Conservation (phyloP, 164 flowering plant genomes). For the Chimonanthus salicifolius region DNA sequence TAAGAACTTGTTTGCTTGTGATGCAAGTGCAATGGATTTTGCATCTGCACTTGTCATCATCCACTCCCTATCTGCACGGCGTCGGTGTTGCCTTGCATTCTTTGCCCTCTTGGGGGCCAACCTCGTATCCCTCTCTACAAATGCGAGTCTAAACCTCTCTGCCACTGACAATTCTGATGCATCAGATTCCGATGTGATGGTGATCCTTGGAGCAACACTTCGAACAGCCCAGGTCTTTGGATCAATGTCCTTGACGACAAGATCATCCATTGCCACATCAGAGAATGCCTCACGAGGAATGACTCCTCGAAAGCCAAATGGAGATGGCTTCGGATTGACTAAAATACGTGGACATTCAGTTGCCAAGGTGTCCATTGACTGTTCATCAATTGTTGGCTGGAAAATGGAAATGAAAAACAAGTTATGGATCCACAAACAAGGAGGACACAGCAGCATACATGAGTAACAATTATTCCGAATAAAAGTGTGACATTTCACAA, state of each 20-base stretch:
- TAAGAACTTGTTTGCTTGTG: constrained; percentile 40
- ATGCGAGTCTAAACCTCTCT: constrained; percentile 90
- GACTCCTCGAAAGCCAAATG: constrained; percentile 44
- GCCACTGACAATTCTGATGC: constrained; percentile 58
- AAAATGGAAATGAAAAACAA: constrained; percentile 11
- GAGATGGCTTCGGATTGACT: constrained; percentile 77
- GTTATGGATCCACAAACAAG: not conserved
- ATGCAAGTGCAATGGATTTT: constrained; percentile 68
- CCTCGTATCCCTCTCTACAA: constrained; percentile 69
- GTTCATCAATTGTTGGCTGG: constrained; percentile 78
- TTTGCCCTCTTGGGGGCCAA: constrained; percentile 91
- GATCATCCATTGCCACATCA: constrained; percentile 47
- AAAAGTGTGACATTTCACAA: not conserved
- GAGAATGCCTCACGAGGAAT: constrained; percentile 67
- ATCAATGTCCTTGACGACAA: constrained; percentile 56
- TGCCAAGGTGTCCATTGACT: constrained; percentile 47
- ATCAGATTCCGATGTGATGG: constrained; percentile 17
- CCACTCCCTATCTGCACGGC: constrained; percentile 84
- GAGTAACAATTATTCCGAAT: not conserved
- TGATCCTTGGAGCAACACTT: constrained; percentile 18
- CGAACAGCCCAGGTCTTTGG: constrained; percentile 63
- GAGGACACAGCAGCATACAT: not conserved
- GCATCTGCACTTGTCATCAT: constrained; percentile 44
- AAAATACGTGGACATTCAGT: constrained; percentile 76
- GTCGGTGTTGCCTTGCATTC: constrained; percentile 77